These are phyloP conservation scores for Lasiodiplodia citricola DNA, from an alignment of 2,329 filamentous ascomycete species.

Conservation along the genomic window DNA sequence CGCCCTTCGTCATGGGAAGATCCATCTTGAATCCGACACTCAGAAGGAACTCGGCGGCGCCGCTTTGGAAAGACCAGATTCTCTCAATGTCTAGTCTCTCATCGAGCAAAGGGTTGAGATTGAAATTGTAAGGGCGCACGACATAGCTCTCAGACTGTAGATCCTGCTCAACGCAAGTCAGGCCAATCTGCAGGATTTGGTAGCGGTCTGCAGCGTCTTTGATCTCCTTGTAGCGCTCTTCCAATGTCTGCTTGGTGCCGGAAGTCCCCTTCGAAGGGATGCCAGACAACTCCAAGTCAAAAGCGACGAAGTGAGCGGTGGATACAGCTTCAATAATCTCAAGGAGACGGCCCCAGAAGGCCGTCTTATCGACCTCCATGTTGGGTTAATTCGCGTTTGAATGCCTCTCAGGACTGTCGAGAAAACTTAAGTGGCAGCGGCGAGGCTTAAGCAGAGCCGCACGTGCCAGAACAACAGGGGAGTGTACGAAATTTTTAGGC, in stretches of 20 bases:
- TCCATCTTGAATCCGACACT: conserved; percentile 64
- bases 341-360: conserved; percentile 58
- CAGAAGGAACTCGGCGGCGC: conserved; percentile 66
- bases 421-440: background rate
- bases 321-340: conserved; percentile 64
- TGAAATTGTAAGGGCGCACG: conserved; percentile 69
- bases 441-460: background rate
- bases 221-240: conserved; percentile 66
- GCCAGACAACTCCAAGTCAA: conserved; percentile 72
- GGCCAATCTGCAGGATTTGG: conserved; percentile 69
- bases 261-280: conserved; percentile 50
- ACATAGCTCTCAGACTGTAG: conserved; percentile 59
- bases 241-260: conserved; percentile 56
- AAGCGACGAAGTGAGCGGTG: conserved; percentile 64
- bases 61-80: conserved; percentile 63
- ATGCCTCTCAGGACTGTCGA: background rate
- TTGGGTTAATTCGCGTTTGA: conserved; percentile 39
- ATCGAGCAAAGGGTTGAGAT: conserved; percentile 61
- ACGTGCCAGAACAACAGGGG: background rate
- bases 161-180: conserved; percentile 68
- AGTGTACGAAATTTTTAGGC: background rate
- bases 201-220: conserved; percentile 67
- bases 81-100: conserved; percentile 64
- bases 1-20: conserved; percentile 60
- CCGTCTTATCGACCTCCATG: conserved; percentile 63